phyloP scores from a whole-genome alignment of 2,329 filamentous ascomycete species.

The Mycosphaerelloides madeirae region DNA sequence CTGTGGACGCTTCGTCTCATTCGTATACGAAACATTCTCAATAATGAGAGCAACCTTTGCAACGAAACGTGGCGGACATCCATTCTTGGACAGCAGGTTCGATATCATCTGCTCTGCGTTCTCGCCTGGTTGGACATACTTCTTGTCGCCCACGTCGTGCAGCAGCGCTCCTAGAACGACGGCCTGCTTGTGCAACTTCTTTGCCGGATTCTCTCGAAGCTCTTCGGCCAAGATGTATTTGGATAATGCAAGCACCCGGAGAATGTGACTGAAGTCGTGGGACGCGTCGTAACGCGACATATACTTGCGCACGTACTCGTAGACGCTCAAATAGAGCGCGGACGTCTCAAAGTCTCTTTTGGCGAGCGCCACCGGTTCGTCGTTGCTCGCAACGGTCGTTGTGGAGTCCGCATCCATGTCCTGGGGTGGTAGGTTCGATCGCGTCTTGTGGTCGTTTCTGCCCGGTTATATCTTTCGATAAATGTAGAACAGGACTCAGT shows the following conservation, averaged over 20 bases:
- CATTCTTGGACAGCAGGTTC: conserved; percentile 52
- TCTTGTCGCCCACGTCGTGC: conserved; percentile 87
- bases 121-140: conserved; percentile 55
- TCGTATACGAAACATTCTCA: conserved; percentile 70
- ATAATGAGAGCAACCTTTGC: conserved; percentile 66
- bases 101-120: conserved; percentile 57
- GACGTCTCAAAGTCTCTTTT: conserved; percentile 26
- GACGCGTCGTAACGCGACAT: conserved; percentile 78
- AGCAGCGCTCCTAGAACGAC: conserved; percentile 48
- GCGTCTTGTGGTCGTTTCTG: not conserved
- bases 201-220: conserved; percentile 18
- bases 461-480: not conserved
- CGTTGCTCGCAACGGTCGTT: conserved; percentile 1
- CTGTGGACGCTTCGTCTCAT: conserved; percentile 62
- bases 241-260: conserved; percentile 71
- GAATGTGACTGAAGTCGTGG: conserved; percentile 82
- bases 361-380: not conserved
- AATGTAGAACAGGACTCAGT: not conserved
- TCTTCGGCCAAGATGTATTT: conserved; percentile 54
- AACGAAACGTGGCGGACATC: conserved; percentile 57
- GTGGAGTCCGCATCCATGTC: not conserved
- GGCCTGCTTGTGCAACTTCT: conserved; percentile 25
- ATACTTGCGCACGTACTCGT: conserved; percentile 62
- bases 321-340: conserved; percentile 34
- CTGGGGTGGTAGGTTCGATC: not conserved